Percentiles rank a stretch among this genome's conserved stretches.
These are phyloP conservation scores for Verticillium nonalfalfae DNA, from an alignment of 2,329 filamentous ascomycete species.

Conservation along the genomic window DNA sequence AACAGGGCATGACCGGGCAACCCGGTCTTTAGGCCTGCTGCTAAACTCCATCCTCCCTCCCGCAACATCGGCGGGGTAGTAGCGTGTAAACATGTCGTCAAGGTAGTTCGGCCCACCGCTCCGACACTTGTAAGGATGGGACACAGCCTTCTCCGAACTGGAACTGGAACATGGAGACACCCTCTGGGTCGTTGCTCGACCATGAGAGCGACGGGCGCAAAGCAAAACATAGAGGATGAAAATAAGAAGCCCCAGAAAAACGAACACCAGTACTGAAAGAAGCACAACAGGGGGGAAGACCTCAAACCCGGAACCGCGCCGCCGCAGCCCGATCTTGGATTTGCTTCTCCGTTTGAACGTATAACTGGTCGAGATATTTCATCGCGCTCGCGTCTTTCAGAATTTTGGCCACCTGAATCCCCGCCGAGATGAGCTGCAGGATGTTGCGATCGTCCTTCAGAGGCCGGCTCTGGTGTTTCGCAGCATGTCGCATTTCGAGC, in stretches of 20 bases:
- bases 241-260: neutral
- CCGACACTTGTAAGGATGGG: neutral
- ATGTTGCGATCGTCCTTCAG: slow-evolving; percentile 87
- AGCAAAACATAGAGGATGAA: neutral
- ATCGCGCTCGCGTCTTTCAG: slow-evolving; percentile 78
- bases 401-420: slow-evolving; percentile 82
- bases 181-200: neutral
- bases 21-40: neutral
- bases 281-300: neutral
- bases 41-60: neutral
- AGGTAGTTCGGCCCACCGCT: neutral
- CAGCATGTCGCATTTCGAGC: slow-evolving; percentile 79
- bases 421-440: slow-evolving; percentile 78
- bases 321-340: slow-evolving; percentile 60
- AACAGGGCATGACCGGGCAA: neutral
- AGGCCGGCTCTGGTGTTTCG: slow-evolving; percentile 75
- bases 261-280: neutral
- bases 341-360: slow-evolving; percentile 73
- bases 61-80: neutral
- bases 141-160: too few species aligned
- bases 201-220: neutral
- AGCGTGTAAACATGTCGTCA: neutral
- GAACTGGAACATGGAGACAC: too few species aligned
- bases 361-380: slow-evolving; percentile 75
- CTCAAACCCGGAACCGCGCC: slow-evolving; percentile 28